Base-by-base conservation (phyloP, 1,284 basidiomycete genomes). In the Moniliella sp. region DNA sequence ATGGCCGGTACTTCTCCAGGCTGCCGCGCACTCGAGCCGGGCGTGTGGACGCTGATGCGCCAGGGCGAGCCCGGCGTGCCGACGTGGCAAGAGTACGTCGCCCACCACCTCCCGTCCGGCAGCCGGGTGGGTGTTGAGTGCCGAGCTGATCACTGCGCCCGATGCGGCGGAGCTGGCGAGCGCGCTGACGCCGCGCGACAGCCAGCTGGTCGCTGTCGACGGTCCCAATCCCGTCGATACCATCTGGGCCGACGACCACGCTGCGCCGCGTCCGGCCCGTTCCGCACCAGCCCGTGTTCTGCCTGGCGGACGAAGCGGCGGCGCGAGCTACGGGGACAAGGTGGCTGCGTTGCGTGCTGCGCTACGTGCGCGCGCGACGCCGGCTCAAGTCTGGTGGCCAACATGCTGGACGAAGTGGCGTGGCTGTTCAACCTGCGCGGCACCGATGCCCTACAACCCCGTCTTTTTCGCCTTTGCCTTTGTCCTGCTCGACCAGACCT, bases 391-490 rank as follows among this genome's bases (percentile, higher is more conserved):
- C 49, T 46, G 26, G 51, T 59, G 0, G 51, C 51, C 18, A 55
- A 48, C 28, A 59, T 57, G 54, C 40, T 57, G 13, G 55, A 61
- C 36, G 56, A 58, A 34, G 37, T 42, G 2, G 46, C 60, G 25
- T 62, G 88, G 88, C 59, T 91, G 17, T 82, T 93, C 65, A 94
- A 94, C 62, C 66, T 97, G 27, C 74, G 88, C 39, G 84, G 86
- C 1, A 72, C 74, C 1, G 86, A 94, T 94, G 40, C 75, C 76
- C 23, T 94, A 72, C 64, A 94, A 91, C 55, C 54, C 74, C 33
- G 86, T 97, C 14, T 94, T 97, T 66, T 91, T 93, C 54, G 74
- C 79, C 0, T 93, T 86, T 57, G 78, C 81, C 2, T 67, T 88
- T 21, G 66, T 94, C 17, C 77, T 77, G 1, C 61, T 64, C 9